Conservation (phyloP, 2,329 filamentous ascomycete genomes). For the Helminthosporium solani region DNA sequence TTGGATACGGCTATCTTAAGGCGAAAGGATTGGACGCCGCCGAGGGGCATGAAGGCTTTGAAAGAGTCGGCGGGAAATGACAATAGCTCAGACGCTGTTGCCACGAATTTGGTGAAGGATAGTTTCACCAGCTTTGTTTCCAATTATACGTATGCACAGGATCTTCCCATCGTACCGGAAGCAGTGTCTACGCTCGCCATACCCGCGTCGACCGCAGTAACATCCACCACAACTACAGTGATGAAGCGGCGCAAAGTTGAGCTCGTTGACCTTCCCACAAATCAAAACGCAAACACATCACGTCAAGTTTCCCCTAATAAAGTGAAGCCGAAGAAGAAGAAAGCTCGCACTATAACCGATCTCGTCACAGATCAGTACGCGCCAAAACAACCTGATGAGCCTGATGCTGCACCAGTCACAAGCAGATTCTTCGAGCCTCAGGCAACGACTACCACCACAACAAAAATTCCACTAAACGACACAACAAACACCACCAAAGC, state of each 20-base stretch:
- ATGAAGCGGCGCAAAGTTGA: constrained; percentile 36
- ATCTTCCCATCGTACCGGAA: neutral
- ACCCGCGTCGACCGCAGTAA: constrained; percentile 5
- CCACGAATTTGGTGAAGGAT: constrained; percentile 4
- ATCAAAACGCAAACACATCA: too few species aligned
- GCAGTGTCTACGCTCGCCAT: neutral
- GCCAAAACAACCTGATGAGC: constrained; percentile 7
- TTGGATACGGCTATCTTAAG: constrained; percentile 33
- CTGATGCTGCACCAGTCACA: constrained; percentile 6
- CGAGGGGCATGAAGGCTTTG: constrained; percentile 24
- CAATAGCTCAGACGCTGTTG: constrained; percentile 14
- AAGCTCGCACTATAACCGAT: constrained; percentile 43
- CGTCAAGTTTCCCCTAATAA: constrained; percentile 31
- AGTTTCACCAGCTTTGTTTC: constrained; percentile 31
- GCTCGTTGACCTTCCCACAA: constrained; percentile 25
- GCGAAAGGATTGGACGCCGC: constrained; percentile 41
- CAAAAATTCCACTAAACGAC: constrained; percentile 31
- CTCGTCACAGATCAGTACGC: constrained; percentile 40
- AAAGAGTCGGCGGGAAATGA: constrained; percentile 26
- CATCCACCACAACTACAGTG: constrained; percentile 1
- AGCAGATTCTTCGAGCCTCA: constrained; percentile 29
- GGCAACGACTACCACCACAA: constrained; percentile 16
- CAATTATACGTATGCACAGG: constrained; percentile 22
- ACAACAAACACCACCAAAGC: constrained; percentile 8
- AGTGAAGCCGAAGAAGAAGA: constrained; percentile 43